phyloP scores from a whole-genome alignment of 345 rosid species.

The Alliaria petiolata region DNA sequence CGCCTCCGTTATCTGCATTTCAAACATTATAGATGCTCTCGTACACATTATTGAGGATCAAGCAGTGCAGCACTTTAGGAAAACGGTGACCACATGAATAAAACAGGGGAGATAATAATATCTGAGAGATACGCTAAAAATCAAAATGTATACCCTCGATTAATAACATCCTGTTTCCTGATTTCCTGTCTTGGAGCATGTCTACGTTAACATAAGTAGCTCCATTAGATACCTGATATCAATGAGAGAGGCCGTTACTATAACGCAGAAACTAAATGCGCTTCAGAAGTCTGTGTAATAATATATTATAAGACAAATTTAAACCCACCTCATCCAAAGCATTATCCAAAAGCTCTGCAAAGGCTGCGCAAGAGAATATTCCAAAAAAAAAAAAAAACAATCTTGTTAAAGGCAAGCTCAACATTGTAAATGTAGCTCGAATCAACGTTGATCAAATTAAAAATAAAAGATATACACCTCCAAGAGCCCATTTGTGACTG shows the following conservation, averaged over 20 bases:
- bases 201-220: constrained; percentile 77
- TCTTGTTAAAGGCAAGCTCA: neutral
- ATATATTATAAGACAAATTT: neutral
- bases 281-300: neutral
- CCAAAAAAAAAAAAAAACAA: neutral
- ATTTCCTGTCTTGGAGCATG: constrained; percentile 63
- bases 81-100: neutral
- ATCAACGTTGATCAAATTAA: neutral
- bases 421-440: neutral
- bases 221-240: constrained; percentile 62
- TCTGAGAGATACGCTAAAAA: neutral
- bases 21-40: neutral
- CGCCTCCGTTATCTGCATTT: constrained; percentile 88
- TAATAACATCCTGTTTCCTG: constrained; percentile 60
- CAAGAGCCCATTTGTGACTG: constrained; percentile 99
- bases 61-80: neutral
- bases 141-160: constrained; percentile 60
- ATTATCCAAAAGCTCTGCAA: constrained; percentile 92
- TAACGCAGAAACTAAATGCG: neutral
- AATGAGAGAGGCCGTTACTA: constrained; percentile 1
- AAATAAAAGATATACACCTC: constrained; percentile 52
- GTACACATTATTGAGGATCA: neutral
- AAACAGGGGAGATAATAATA: neutral
- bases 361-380: constrained; percentile 49
- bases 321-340: constrained; percentile 77